These are phyloP conservation scores for Eucalyptus tenuipes DNA, from an alignment of 345 rosid genomes.

Conservation along the genomic window DNA sequence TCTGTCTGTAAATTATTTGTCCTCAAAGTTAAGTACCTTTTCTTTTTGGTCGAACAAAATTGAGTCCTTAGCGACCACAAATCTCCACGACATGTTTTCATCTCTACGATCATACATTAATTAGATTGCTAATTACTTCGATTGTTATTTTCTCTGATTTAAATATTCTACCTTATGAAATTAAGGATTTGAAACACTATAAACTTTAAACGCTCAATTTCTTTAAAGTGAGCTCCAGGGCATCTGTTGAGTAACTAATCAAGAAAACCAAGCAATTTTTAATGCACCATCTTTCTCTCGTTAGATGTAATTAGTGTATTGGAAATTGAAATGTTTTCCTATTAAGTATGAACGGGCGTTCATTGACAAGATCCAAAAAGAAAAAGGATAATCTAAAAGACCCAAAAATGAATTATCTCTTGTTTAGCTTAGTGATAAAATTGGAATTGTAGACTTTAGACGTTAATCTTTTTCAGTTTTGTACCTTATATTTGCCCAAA, in stretches of 20 bases:
- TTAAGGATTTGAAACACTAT: background rate
- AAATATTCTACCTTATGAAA: background rate
- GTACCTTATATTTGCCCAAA: too few relatives aligned
- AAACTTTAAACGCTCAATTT: background rate
- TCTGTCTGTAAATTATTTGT: background rate
- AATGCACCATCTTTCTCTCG: background rate
- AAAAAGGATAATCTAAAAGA: background rate
- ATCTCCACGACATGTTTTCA: background rate
- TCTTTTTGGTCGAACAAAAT: background rate
- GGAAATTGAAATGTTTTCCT: accelerated
- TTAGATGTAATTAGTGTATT: background rate
- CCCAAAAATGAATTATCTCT: accelerated
- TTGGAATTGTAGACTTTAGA: too few relatives aligned
- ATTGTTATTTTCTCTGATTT: background rate
- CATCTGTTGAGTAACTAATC: background rate
- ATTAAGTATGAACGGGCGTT: background rate
- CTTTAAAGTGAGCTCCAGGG: accelerated
- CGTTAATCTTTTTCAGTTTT: too few relatives aligned
- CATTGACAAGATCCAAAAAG: background rate
- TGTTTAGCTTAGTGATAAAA: too few relatives aligned
- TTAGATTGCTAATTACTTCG: background rate
- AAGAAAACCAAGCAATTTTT: accelerated
- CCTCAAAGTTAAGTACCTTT: background rate
- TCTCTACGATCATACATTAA: background rate
- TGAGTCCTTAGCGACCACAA: background rate